A percentile compares a stretch with the other conserved stretches of the same genome.
Conservation (phyloP, 106 monocot genomes). For the Gastrodia elata region DNA sequence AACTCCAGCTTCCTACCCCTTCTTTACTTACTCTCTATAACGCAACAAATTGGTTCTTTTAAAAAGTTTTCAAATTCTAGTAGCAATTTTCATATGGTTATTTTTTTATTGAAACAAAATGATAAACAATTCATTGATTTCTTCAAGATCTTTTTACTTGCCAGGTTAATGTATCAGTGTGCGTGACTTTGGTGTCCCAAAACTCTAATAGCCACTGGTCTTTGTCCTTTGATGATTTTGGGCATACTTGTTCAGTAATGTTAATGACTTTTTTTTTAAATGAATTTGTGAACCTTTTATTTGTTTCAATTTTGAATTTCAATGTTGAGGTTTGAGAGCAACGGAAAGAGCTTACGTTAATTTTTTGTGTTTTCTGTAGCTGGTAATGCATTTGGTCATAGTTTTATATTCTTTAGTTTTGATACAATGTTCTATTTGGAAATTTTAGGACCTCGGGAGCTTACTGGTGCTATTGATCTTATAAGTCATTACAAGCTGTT, state of each 20-base stretch:
- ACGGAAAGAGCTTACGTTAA: not conserved
- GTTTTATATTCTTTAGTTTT: not conserved
- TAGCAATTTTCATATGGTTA: not conserved
- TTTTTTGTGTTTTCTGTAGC: not conserved
- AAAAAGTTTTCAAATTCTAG: not conserved
- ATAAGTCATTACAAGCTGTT: constrained; percentile 81
- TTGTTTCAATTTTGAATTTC: not conserved
- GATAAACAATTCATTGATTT: not conserved
- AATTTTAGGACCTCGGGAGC: constrained; percentile 79
- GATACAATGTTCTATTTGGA: not conserved
- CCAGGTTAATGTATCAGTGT: not conserved
- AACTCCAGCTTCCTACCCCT: not conserved
- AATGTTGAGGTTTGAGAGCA: not conserved
- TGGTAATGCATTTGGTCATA: not conserved
- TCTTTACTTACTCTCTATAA: not conserved
- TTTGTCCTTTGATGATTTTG: not conserved
- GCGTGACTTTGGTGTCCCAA: not conserved
- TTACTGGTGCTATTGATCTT: constrained; percentile 85
- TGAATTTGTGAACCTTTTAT: not conserved
- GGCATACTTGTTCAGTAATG: not conserved
- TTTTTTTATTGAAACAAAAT: not conserved
- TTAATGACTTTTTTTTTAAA: not conserved
- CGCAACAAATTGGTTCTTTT: not conserved
- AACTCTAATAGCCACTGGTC: not conserved
- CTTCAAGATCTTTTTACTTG: not conserved